Conservation (phyloP, 192 early-diverging fungal species). For the Linnemannia hyalina region DNA sequence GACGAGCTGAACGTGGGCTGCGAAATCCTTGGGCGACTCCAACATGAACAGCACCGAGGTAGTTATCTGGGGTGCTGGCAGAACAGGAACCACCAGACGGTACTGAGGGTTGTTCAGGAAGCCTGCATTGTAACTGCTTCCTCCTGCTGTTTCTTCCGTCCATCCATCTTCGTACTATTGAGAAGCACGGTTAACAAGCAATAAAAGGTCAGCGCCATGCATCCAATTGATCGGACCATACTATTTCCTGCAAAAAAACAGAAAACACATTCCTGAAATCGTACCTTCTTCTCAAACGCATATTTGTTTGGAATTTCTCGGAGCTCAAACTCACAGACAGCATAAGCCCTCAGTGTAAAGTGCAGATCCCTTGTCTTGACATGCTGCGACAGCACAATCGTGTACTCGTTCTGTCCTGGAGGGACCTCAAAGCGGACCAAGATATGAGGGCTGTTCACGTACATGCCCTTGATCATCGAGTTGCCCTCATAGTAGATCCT, state of each 20-base stretch:
- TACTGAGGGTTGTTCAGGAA: conserved; percentile 89
- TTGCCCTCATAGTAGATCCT: conserved; percentile 47
- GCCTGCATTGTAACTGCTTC: conserved; percentile 75
- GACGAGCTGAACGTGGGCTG: conserved; percentile 78
- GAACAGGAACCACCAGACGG: conserved; percentile 69
- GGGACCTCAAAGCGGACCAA: conserved; percentile 75
- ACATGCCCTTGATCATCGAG: conserved; percentile 74
- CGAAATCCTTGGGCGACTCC: conserved; percentile 73
- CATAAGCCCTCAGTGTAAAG: conserved; percentile 82
- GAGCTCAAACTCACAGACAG: conserved; percentile 73
- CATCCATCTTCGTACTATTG: conserved; percentile 66
- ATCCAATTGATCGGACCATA: not conserved
- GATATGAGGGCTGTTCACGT: conserved; percentile 90
- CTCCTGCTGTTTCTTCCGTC: conserved; percentile 83
- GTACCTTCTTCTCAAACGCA: conserved; percentile 68
- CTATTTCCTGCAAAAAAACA: not conserved
- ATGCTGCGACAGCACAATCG: conserved; percentile 86
- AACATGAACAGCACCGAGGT: conserved; percentile 68
- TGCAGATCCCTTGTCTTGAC: conserved; percentile 77
- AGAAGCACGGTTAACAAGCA: not conserved
- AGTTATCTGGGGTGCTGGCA: conserved; percentile 53
- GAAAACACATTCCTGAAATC: not conserved
- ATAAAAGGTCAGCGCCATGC: no score
- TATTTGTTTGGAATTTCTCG: conserved; percentile 72
- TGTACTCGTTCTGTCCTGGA: conserved; percentile 69